Percentiles rank a stretch among this genome's conserved stretches.
Conservation (phyloP, 1,139 yeast species). For the Blastobotrys capitulatus region DNA sequence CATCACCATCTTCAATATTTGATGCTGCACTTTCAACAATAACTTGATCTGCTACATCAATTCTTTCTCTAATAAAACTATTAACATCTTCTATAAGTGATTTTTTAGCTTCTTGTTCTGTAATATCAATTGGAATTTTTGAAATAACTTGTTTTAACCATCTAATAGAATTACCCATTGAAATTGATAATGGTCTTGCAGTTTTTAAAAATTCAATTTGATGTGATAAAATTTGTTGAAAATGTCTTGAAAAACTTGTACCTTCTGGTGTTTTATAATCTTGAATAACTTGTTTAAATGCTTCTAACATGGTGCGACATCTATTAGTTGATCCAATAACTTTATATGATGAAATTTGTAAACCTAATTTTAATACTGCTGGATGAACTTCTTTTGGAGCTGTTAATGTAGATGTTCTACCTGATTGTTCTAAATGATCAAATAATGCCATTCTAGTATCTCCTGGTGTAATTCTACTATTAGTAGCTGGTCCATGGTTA, state of each 20-base stretch:
- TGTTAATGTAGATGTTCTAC: slow-evolving; percentile 26
- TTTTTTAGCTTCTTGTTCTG: slow-evolving; percentile 71
- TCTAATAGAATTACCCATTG: slow-evolving; percentile 97
- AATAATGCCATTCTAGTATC: slow-evolving; percentile 46
- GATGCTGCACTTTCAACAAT: slow-evolving; percentile 76
- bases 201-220: slow-evolving; percentile 91
- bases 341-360: slow-evolving; percentile 75
- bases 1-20: slow-evolving; percentile 72
- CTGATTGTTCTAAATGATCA: slow-evolving; percentile 72
- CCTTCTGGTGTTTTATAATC: slow-evolving; percentile 85
- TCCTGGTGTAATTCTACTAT: slow-evolving; percentile 3
- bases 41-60: slow-evolving; percentile 76
- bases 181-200: slow-evolving; percentile 84
- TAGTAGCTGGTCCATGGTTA: background rate
- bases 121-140: slow-evolving; percentile 56
- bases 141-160: slow-evolving; percentile 96
- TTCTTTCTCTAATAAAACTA: slow-evolving; percentile 75
- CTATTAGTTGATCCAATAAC: slow-evolving; percentile 89
- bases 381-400: slow-evolving; percentile 74
- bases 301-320: slow-evolving; percentile 77
- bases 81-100: slow-evolving; percentile 64
- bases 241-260: slow-evolving; percentile 78
- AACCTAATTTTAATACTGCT: slow-evolving; percentile 68
- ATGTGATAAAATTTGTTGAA: slow-evolving; percentile 84
- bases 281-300: slow-evolving; percentile 71